Evolutionary conservation across 371 early-diverging fungal genomes (phyloP).

Genomic region (Rhizomucor miehei): DNA sequence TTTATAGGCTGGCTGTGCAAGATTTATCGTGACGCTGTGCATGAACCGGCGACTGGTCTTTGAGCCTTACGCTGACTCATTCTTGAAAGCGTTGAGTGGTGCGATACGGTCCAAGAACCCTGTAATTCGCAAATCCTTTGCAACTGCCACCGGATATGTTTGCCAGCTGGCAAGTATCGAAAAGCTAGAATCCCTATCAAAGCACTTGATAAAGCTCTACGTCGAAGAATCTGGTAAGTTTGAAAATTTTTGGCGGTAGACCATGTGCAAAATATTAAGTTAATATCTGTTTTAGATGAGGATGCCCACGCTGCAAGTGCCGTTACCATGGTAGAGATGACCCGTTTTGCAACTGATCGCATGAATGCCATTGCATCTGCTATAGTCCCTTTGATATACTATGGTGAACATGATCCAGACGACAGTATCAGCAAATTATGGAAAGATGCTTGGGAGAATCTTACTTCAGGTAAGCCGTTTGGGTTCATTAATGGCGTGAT

Average conservation of each 20-base stretch:
- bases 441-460: conserved; percentile 84
- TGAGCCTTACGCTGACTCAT: conserved; percentile 56
- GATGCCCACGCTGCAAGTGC: conserved; percentile 73
- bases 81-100: conserved; percentile 75
- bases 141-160: conserved; percentile 82
- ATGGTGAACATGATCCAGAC: conserved; percentile 74
- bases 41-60: conserved; percentile 63
- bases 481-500: not conserved
- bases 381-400: conserved; percentile 73
- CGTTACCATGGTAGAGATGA: conserved; percentile 73
- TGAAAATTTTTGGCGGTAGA: not conserved
- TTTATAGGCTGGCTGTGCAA: conserved; percentile 86
- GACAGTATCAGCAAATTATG: conserved; percentile 59
- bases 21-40: conserved; percentile 75
- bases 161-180: conserved; percentile 60
- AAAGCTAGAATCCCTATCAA: conserved; percentile 62
- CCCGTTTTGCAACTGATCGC: conserved; percentile 70
- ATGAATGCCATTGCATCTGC: conserved; percentile 57
- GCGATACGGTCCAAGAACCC: conserved; percentile 76
- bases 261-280: not conserved
- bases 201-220: conserved; percentile 70
- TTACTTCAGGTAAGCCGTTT: conserved; percentile 58
- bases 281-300: conserved; percentile 49
- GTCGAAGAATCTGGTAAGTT: conserved; percentile 61
- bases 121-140: conserved; percentile 81